phyloP scores from a whole-genome alignment of 176 grass and related monocot species.

The Aegilops bicornis region DNA sequence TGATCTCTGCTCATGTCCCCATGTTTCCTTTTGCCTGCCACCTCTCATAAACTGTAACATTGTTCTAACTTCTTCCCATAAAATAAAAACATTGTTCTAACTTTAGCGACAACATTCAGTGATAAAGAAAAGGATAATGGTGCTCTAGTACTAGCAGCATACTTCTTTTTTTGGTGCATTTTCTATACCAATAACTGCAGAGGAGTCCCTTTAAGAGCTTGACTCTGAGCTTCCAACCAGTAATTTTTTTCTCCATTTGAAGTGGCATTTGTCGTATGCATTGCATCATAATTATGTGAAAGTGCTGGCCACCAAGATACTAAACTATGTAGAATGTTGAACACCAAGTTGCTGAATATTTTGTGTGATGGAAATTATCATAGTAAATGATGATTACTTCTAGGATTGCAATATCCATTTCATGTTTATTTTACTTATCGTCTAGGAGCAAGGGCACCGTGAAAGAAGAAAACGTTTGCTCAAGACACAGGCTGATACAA shows the following conservation, averaged over 20 bases:
- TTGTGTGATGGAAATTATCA: background rate
- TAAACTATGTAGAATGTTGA: background rate
- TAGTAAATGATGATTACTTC: background rate
- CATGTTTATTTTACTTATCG: background rate
- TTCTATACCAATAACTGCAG: background rate
- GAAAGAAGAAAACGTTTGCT: background rate
- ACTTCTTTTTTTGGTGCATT: no score
- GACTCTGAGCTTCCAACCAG: background rate
- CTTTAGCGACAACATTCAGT: no score
- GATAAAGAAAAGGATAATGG: no score
- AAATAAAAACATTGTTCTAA: no score
- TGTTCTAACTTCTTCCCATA: no score
- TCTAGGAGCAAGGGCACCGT: background rate
- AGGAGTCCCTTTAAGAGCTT: background rate
- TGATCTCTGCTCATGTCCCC: no score
- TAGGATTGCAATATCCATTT: background rate
- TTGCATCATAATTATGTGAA: constrained; percentile 1
- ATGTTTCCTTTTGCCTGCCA: no score
- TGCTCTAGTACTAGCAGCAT: no score
- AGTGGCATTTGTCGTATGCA: background rate
- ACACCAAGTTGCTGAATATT: background rate
- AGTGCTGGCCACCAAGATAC: background rate
- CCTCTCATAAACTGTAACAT: no score
- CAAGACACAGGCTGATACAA: constrained; percentile 2
- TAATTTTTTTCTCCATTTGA: background rate